Base-by-base conservation (phyloP, 2,329 filamentous ascomycete species). In the Sporothrix protearum region DNA sequence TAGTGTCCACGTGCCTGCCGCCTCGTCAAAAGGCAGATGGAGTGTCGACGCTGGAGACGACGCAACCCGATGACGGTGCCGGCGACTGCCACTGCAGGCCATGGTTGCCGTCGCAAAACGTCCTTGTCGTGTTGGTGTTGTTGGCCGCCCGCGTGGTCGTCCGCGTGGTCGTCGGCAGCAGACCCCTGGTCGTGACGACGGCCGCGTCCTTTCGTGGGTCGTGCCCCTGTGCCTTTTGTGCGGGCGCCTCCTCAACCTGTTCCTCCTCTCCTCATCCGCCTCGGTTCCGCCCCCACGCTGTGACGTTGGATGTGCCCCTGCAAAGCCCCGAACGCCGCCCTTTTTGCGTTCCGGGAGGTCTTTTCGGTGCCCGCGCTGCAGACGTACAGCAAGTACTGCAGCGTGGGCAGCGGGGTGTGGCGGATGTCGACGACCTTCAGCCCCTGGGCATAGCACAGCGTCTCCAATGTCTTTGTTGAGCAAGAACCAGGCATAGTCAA, bases 401-500 rank as follows among this genome's bases (percentile, higher is more conserved):
- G 83, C 78, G 99, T 99, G 1, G 95, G 94, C 7, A 98, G 82
- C 7, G 98, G 82, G 0, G 95, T 97, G 76, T 98, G 93, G 4
- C 96, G 88, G 22, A 97, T 93, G 77, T 99, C 96, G 74, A 97
- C 86, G 0, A 97, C 90, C 63, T 91, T 89, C 14, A 97, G 83
- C 0, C 91, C 91, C 75, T 94, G 89, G 0, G 85, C 84, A 3
- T 83, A 82, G 73, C 88, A 90, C 3, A 91, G 82, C 0, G 85
- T 81, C 76, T 98, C 94, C 94, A 71, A 99, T 94, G 78, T 98
- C 85, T 81, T 98, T 97, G 82, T 98, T 98, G 16, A 99, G 86
- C n/a, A 98, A 83, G 77, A 98, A 99, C 78, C 97, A 96, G 12
- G 86, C 96, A 79, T 98, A 99, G 77, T 98, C 95, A 80, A 98